phyloP scores from a whole-genome alignment of 345 rosid species.

The Ceriops zippeliana region DNA sequence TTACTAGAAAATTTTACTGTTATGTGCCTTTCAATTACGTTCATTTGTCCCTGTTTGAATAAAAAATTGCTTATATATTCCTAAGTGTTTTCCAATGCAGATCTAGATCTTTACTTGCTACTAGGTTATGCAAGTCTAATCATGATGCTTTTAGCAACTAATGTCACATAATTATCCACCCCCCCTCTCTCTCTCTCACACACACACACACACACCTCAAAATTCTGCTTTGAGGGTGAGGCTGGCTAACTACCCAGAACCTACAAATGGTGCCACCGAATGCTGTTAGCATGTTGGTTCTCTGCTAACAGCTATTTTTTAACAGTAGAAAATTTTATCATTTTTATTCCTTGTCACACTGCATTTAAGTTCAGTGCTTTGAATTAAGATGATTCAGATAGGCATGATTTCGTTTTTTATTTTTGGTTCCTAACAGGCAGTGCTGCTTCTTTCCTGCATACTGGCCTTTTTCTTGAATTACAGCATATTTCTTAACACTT shows the following conservation, averaged over 20 bases:
- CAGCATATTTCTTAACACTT: slow-evolving; percentile 88
- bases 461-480: slow-evolving; percentile 97
- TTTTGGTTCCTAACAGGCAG: slow-evolving; percentile 42
- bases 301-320: not conserved
- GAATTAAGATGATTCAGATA: slow-evolving; percentile 3
- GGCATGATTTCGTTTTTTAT: not conserved
- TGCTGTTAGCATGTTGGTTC: not conserved
- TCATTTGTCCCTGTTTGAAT: not conserved
- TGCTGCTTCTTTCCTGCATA: slow-evolving; percentile 68
- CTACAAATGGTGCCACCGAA: not conserved
- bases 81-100: too few species aligned
- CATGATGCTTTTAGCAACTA: not conserved
- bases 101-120: too few species aligned
- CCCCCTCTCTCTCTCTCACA: not conserved
- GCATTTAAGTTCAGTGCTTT: not conserved
- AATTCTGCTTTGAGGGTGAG: not conserved
- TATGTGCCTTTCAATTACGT: not conserved
- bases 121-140: too few species aligned
- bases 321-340: not conserved
- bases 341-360: not conserved
- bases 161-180: not conserved
- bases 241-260: not conserved
- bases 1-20: slow-evolving; percentile 2
- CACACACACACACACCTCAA: not conserved
- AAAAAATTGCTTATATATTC: too few species aligned